phyloP scores from a whole-genome alignment of 192 early-diverging fungal species.

The Coemansia sp. region DNA sequence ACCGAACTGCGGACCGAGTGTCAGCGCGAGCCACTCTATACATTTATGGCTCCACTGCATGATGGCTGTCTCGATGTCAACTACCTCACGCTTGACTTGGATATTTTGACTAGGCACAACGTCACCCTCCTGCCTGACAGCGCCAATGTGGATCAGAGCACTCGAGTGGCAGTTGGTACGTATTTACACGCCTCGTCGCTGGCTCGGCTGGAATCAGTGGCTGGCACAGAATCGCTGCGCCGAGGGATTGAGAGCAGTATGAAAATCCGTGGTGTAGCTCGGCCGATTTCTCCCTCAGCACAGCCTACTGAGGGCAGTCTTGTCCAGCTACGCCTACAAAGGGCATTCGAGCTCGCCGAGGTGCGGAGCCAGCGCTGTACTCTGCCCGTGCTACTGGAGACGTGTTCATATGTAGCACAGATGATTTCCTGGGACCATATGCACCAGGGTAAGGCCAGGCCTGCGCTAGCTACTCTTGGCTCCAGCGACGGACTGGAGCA shows the following conservation, averaged over 20 bases:
- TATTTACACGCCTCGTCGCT: neutral
- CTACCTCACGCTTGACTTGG: constrained; percentile 34
- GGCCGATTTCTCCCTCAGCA: neutral
- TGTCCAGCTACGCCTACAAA: neutral
- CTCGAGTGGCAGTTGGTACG: constrained; percentile 1
- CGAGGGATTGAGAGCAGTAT: neutral
- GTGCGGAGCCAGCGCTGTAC: neutral
- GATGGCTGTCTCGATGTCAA: constrained; percentile 41
- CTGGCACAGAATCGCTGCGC: neutral
- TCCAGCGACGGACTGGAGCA: constrained; percentile 3
- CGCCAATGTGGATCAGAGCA: neutral
- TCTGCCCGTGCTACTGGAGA: constrained; percentile 4
- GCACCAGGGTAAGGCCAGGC: constrained; percentile 25
- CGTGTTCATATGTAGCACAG: constrained; percentile 20
- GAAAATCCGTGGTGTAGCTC: neutral
- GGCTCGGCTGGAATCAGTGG: neutral
- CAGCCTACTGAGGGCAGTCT: neutral
- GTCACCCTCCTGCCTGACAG: constrained; percentile 20
- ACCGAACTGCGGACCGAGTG: constrained; percentile 19
- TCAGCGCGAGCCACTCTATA: constrained; percentile 28
- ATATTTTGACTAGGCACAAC: constrained; percentile 22
- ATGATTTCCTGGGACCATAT: constrained; percentile 46
- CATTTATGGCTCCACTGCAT: constrained; percentile 17
- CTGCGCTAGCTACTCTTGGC: neutral
- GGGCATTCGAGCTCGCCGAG: constrained; percentile 10